phyloP scores from a whole-genome alignment of 306 rosid genomes.

The Prunus padus region DNA sequence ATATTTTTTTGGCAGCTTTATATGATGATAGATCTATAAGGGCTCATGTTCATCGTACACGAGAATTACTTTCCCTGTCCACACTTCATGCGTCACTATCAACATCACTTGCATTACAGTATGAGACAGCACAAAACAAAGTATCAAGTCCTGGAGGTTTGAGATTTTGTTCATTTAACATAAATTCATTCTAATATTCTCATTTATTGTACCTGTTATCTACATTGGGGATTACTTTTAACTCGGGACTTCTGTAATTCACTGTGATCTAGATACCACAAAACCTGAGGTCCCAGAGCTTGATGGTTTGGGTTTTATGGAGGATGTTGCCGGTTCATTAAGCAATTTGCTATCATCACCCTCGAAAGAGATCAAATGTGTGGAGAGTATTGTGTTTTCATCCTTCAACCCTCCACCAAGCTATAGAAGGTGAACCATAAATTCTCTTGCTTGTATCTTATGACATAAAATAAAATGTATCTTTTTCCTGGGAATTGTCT shows the following conservation, averaged over 20 bases:
- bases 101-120: slow-evolving; percentile 93
- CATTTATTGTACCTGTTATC: slow-evolving; percentile 11
- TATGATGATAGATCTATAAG: slow-evolving; percentile 98
- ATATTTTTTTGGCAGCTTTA: slow-evolving; percentile 63
- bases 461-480: background rate
- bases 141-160: slow-evolving; percentile 72
- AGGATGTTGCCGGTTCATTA: slow-evolving; percentile 85
- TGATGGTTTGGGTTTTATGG: slow-evolving; percentile 95
- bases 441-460: background rate
- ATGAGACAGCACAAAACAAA: slow-evolving; percentile 68
- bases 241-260: slow-evolving; percentile 33
- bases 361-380: slow-evolving; percentile 70
- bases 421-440: slow-evolving; percentile 68
- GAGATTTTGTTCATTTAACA: slow-evolving; percentile 15
- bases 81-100: slow-evolving; percentile 87
- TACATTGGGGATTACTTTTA: slow-evolving; percentile 1
- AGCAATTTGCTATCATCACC: slow-evolving; percentile 71
- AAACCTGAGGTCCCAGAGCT: slow-evolving; percentile 79
- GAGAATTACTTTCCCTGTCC: slow-evolving; percentile 92
- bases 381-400: slow-evolving; percentile 91
- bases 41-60: slow-evolving; percentile 94
- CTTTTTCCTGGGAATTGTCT: slow-evolving; percentile 5
- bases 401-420: slow-evolving; percentile 97
- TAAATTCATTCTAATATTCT: slow-evolving; percentile 5
- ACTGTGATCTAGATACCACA: slow-evolving; percentile 40